Evolutionary conservation across 2,329 filamentous ascomycete species (phyloP), one percentile per base, ranked within the genome.

Genomic region (Neocatenulostroma microsporum): DNA sequence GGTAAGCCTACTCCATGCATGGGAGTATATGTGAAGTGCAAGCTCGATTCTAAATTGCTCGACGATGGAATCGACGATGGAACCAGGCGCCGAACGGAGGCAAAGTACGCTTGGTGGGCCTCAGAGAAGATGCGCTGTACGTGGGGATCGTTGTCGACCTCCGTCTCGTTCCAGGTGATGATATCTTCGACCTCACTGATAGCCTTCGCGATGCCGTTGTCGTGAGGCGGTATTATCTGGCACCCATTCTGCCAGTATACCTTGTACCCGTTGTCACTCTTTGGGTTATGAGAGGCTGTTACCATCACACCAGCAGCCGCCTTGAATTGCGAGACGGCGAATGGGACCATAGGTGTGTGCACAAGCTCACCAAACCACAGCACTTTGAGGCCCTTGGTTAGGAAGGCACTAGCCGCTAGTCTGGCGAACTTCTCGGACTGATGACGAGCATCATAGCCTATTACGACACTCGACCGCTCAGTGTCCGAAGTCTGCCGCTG

Each of bases 261-360:
- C 59, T 81, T 81, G 60, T 80, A 80, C 14, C 77, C 77, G 51
- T 80, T 80, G 52, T 80, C 76, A 47, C 71, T 63, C 30, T 74
- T 70, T 10, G 76, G 76, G 47, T 81, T 80, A 55, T 79, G 76
- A 49, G 74, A 78, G 21, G 77, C 77, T 11, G 77, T 81, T 24
- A 81, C 68, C 76, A 81, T 80, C 20, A 81, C 63, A 14, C 77
- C 77, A 28, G 73, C 76, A 3, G 64, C 69, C 21, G 76, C 73
- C 24, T 62, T 57, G 37, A 74, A 62, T 36, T 69, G 57, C 5
- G 62, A 64, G 21, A 81, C 71, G 3, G 71, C 70, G 53, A 78
- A 81, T 1, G 77, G 73, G 6, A 81, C 75, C 34, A 78, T 61
- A 2, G 77, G 77, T 3, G 77, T 81, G 37, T 77, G 72, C 3